Conservation (phyloP, 2,329 filamentous ascomycete genomes). For the Botrytis fragariae region DNA sequence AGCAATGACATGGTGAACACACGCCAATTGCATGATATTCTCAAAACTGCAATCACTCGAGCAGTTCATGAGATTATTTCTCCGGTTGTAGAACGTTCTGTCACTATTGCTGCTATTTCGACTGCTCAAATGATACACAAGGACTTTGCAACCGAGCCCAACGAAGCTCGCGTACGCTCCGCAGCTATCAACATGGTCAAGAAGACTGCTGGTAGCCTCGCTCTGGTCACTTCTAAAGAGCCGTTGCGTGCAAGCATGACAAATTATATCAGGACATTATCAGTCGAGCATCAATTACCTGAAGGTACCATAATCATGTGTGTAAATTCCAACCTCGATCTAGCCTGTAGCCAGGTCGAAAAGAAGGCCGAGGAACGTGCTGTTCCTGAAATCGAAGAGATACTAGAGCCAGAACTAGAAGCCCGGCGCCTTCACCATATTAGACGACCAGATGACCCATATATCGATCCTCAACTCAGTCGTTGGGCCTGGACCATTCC, state of each 20-base stretch:
- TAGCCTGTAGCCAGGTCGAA: slow-evolving; percentile 90
- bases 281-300: slow-evolving; percentile 70
- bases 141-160: slow-evolving; percentile 90
- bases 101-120: slow-evolving; percentile 96
- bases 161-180: slow-evolving; percentile 80
- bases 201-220: slow-evolving; percentile 87
- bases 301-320: slow-evolving; percentile 98
- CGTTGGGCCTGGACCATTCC: slow-evolving; percentile 94
- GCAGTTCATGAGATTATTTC: slow-evolving; percentile 96
- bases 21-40: slow-evolving; percentile 68
- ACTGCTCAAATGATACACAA: slow-evolving; percentile 94
- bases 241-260: slow-evolving; percentile 94
- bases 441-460: slow-evolving; percentile 76
- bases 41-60: slow-evolving; percentile 80
- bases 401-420: slow-evolving; percentile 79
- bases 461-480: slow-evolving; percentile 77
- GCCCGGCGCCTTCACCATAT: slow-evolving; percentile 72
- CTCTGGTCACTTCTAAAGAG: slow-evolving; percentile 97
- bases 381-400: slow-evolving; percentile 89
- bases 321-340: slow-evolving; percentile 94
- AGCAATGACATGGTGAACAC: slow-evolving; percentile 75
- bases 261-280: slow-evolving; percentile 83
- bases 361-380: slow-evolving; percentile 93
- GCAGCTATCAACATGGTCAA: slow-evolving; percentile 94
- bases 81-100: slow-evolving; percentile 93